Base-by-base conservation (phyloP, 495 filamentous ascomycete genomes). In the Penicillium psychrofluorescens region DNA sequence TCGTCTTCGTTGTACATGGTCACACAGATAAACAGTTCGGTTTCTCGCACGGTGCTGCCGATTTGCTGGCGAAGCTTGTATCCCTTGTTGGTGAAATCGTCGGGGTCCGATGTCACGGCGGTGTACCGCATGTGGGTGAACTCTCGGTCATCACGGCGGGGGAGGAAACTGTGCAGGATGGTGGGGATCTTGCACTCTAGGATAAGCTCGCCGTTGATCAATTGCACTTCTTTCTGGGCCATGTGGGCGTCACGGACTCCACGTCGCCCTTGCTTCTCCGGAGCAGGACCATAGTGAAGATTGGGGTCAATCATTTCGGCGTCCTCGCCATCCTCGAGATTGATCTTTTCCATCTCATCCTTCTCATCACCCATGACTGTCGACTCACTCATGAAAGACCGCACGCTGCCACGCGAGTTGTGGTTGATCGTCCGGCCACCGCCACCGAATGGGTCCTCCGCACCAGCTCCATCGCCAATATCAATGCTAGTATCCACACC, bases 81-180 rank as follows among this genome's bases (percentile, higher is more conserved):
- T 0, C 92, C 91, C 40, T 80, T 74, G 11, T 78, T 72, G 0
- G 86, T 83, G 51, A 94, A 99, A 56, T 99, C 90, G 59, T 97
- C 90, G 0, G 94, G 94, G 59, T 99, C 94, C 57, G 91, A 96
- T 1, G 94, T 99, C 31, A 95, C 92, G n/a, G 94, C 94, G 29
- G 94, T 97, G 58, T 99, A 99, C n/a, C 94, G 85, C 94, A 97
- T 97, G 61, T 99, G 91, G 1, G 94, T 99, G 61, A 97, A 99
- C 63, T 99, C 94, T 38, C 87, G 79, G 49, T 95, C 90, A 61
- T 97, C 89, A 22, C 90, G 77, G 29, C 90, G 77, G 0, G 94
- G 94, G 37, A 97, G 70, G 64, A 97, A 97, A 55, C 85, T 90
- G 72, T 97, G 90, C 8, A 97, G 72, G 53, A 96, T 99, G 0